phyloP scores from a whole-genome alignment of 1,284 basidiomycete species.

The Tilletia horrida region DNA sequence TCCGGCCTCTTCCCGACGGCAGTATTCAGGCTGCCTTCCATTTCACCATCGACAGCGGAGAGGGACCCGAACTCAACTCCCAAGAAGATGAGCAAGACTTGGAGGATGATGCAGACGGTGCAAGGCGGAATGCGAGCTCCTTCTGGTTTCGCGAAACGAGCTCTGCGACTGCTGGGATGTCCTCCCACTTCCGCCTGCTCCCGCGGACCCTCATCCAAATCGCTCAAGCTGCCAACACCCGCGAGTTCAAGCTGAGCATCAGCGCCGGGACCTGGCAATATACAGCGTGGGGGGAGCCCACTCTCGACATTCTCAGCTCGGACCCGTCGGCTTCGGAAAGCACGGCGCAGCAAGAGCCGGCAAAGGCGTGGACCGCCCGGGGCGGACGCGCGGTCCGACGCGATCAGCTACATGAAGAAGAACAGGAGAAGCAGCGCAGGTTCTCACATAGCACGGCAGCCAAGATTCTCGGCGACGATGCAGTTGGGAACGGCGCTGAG shows the following conservation, averaged over 20 bases:
- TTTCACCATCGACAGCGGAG: slow-evolving; percentile 35
- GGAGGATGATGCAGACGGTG: not conserved
- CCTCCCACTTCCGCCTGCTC: slow-evolving; percentile 60
- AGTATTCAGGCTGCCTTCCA: slow-evolving; percentile 75
- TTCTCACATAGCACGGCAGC: not conserved
- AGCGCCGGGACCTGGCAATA: slow-evolving; percentile 90
- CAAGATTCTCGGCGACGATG: slow-evolving; percentile 59
- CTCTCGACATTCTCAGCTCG: slow-evolving; percentile 14
- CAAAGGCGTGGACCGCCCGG: not conserved
- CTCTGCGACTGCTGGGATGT: not conserved
- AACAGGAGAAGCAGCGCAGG: not conserved
- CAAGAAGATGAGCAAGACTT: not conserved
- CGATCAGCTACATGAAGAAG: not conserved
- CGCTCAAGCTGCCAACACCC: slow-evolving; percentile 74
- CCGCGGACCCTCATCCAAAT: slow-evolving; percentile 82
- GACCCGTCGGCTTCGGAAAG: not conserved
- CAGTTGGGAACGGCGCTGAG: slow-evolving; percentile 78
- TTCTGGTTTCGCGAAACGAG: too few species aligned
- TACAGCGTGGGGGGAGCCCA: slow-evolving; percentile 64
- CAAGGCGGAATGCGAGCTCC: slow-evolving; percentile 58
- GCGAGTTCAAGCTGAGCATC: slow-evolving; percentile 77
- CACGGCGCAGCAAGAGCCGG: not conserved
- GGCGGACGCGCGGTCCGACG: slow-evolving; percentile 16
- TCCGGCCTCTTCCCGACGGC: slow-evolving; percentile 77
- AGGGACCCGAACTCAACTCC: slow-evolving; percentile 17